Base-by-base conservation (phyloP, 2,329 filamentous ascomycete genomes). In the Aspergillus aculeatinus region DNA sequence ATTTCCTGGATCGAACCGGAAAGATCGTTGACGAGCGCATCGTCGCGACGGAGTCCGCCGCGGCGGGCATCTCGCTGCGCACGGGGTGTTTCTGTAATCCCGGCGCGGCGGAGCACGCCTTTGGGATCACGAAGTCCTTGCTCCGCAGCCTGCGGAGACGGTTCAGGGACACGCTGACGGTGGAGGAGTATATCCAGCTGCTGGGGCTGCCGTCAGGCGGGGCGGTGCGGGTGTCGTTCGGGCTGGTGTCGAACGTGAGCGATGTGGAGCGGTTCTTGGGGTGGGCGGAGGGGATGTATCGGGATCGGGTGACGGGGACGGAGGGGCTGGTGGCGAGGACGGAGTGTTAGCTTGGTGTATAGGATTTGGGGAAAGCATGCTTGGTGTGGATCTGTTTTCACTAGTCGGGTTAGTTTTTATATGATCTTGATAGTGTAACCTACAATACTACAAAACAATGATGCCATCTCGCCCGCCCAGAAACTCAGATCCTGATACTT, bases 71-170 rank as follows among this genome's bases (percentile, higher is more conserved):
- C 14, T 60, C 59, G 23, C 25, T 60, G 44, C 59, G 59, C 25
- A 60, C 59, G 16, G 59, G 59, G 21, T 60, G 59, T 19, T 60
- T 60, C 19, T 60, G 59, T 48, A 60, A 60, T 12, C 59, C 59
- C 4, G 59, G 59, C 5, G 50, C 50, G 12, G 47, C 49, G 14
- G 59, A 60, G 33, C 54, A 49, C 6, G 59, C 59, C 6, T 51
- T 60, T 21, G 50, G 55, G 5, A 19, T 60, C n/a, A 51, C 54
- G 29, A n/a, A 29, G 21, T 47, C 21, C 14, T 9, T 29, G 21
- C 55, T 55, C 2, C 55, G 59, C 11, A 47, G 44, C 1, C 14
- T 58, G 31, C 55, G 55, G 7, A 19, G 53, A 6, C 59, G 35
- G 5, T 23, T 58, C 11, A 29, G 49, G 14, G 54, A 58, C n/a